phyloP scores from a whole-genome alignment of 306 rosid genomes.

The Ammopiptanthus mongolicus region DNA sequence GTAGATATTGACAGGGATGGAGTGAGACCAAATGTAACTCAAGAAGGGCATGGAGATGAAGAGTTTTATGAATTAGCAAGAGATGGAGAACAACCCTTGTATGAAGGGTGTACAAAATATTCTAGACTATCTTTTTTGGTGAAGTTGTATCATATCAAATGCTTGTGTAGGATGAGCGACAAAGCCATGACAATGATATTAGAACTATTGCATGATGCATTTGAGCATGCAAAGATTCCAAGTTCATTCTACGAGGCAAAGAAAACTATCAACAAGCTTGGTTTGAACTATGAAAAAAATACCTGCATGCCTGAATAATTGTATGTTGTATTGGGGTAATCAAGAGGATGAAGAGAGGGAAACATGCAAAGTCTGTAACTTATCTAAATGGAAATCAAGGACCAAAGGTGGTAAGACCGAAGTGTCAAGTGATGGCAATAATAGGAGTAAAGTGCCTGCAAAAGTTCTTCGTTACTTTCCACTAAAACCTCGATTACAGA shows the following conservation, averaged over 20 bases:
- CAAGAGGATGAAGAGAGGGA: neutral
- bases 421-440: neutral
- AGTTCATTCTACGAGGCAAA: too few relatives aligned
- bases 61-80: neutral
- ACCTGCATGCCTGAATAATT: neutral
- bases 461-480: neutral
- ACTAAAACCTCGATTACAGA: neutral
- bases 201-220: too few relatives aligned
- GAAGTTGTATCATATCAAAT: too few relatives aligned
- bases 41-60: neutral
- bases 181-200: too few relatives aligned
- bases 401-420: too few relatives aligned
- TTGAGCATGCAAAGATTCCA: too few relatives aligned
- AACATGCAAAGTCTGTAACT: neutral
- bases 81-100: neutral
- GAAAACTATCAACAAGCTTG: neutral
- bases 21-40: too few relatives aligned
- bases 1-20: too few relatives aligned
- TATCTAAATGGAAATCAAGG: neutral
- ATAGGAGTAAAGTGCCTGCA: neutral
- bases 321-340: neutral
- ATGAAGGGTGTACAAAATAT: neutral
- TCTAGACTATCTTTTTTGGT: neutral
- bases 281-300: neutral
- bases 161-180: too few relatives aligned